Percentiles rank a stretch among this genome's conserved stretches.
phyloP scores from a whole-genome alignment of 257 asterid genomes.

The Verbascum thapsus region DNA sequence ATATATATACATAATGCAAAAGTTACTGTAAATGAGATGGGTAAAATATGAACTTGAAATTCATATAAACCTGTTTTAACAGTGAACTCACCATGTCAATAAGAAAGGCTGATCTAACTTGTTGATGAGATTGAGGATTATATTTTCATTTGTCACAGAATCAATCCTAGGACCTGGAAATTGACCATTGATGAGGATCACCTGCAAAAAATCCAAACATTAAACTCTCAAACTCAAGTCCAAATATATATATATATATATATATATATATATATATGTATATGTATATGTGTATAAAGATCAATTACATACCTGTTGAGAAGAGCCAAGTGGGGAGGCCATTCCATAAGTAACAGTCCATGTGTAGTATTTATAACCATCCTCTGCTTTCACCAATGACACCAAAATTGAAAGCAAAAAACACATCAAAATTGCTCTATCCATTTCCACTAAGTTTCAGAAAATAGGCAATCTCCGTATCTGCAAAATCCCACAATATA shows the following conservation, averaged over 20 bases:
- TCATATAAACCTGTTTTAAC: too few species aligned
- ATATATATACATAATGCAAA: constrained; percentile 24
- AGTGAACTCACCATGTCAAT: constrained; percentile 60
- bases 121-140: constrained; percentile 56
- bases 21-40: too few species aligned
- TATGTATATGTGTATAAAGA: too few species aligned
- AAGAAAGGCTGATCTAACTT: constrained; percentile 68
- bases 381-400: constrained; percentile 58
- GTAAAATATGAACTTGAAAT: too few species aligned
- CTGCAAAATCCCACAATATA: constrained; percentile 34
- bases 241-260: not conserved
- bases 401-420: constrained; percentile 37
- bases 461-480: constrained; percentile 26
- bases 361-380: constrained; percentile 52
- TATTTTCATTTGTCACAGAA: constrained; percentile 65
- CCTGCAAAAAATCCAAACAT: constrained; percentile 39
- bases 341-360: constrained; percentile 74
- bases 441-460: constrained; percentile 35
- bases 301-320: constrained; percentile 52
- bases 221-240: not conserved
- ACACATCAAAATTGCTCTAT: constrained; percentile 23
- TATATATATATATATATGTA: not conserved
- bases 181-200: constrained; percentile 73
- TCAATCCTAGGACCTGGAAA: constrained; percentile 82
- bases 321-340: constrained; percentile 58